Conservation (phyloP, 179 eudicot species). For the Silene vulgaris region DNA sequence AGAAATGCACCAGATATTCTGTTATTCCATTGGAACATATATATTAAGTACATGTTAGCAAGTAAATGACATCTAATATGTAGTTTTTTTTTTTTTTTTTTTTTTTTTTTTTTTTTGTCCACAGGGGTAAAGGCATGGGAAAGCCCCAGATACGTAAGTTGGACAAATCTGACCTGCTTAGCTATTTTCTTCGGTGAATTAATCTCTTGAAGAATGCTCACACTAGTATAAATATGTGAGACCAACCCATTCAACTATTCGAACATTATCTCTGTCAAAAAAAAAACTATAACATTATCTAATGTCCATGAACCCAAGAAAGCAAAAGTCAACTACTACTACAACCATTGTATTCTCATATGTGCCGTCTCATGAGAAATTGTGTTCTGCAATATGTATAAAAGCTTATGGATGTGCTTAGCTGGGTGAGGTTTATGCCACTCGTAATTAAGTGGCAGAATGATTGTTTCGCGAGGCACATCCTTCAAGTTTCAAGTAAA, state of each 20-base stretch:
- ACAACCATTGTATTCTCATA: neutral
- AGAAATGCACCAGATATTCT: slow-evolving; percentile 9
- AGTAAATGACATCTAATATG: slow-evolving; percentile 14
- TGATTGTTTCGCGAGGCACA: neutral
- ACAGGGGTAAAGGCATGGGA: slow-evolving; percentile 86
- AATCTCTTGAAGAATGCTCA: neutral
- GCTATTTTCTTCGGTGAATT: neutral
- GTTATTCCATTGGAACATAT: neutral
- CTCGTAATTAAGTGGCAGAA: neutral
- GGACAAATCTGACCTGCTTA: slow-evolving; percentile 14
- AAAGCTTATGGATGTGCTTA: neutral
- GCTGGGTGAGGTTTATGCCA: neutral
- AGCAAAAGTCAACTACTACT: neutral
- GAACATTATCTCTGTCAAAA: too few species aligned
- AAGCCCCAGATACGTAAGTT: slow-evolving; percentile 94
- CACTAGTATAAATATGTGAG: neutral
- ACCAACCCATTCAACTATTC: too few species aligned
- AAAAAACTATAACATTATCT: too few species aligned
- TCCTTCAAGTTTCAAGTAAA: neutral
- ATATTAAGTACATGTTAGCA: neutral
- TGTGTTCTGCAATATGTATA: too few species aligned
- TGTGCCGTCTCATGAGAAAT: neutral
- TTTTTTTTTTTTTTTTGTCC: slow-evolving; percentile 12
- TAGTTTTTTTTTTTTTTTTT: neutral
- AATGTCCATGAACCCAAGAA: too few species aligned